Evolutionary conservation across 768 basidiomycete species (phyloP).

Genomic region (Psilocybe subaeruginosa): DNA sequence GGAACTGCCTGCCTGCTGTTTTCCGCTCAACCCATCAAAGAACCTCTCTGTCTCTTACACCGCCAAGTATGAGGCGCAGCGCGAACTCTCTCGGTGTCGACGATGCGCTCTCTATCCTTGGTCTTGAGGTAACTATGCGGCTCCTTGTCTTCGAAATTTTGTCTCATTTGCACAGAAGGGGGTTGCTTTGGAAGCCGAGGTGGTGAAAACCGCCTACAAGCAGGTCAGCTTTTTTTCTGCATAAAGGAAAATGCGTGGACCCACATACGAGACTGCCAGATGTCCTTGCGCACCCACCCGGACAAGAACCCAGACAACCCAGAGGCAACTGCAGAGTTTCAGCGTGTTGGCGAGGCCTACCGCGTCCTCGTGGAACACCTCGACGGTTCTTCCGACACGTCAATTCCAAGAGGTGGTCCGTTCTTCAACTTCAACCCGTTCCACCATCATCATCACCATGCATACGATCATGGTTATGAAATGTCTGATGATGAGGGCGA

Average conservation of each 20-base stretch:
- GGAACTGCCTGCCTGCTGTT: not conserved
- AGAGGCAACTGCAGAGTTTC: slow-evolving; percentile 70
- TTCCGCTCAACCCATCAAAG: slow-evolving; percentile 2
- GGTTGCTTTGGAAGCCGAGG: slow-evolving; percentile 49
- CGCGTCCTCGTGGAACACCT: slow-evolving; percentile 59
- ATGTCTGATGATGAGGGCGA: not conserved
- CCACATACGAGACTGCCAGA: slow-evolving; percentile 32
- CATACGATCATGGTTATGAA: not conserved
- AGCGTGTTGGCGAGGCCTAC: slow-evolving; percentile 72
- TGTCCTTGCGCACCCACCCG: slow-evolving; percentile 72
- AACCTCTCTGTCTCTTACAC: slow-evolving; percentile 10
- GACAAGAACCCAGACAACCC: slow-evolving; percentile 75
- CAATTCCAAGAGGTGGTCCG: slow-evolving; percentile 7
- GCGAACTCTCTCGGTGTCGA: slow-evolving; percentile 15
- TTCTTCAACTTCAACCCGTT: slow-evolving; percentile 5
- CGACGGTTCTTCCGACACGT: slow-evolving; percentile 30
- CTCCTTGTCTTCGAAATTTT: not conserved
- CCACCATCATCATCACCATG: not conserved
- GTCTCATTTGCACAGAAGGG: slow-evolving; percentile 42
- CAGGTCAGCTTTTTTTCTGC: slow-evolving; percentile 44
- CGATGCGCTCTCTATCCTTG: slow-evolving; percentile 47
- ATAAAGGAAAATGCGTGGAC: not conserved
- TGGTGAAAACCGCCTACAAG: slow-evolving; percentile 71
- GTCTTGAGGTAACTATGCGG: slow-evolving; percentile 52
- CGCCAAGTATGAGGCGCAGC: not conserved